Base-by-base conservation (phyloP, 148 eudicot species). In the Camellia japonica region DNA sequence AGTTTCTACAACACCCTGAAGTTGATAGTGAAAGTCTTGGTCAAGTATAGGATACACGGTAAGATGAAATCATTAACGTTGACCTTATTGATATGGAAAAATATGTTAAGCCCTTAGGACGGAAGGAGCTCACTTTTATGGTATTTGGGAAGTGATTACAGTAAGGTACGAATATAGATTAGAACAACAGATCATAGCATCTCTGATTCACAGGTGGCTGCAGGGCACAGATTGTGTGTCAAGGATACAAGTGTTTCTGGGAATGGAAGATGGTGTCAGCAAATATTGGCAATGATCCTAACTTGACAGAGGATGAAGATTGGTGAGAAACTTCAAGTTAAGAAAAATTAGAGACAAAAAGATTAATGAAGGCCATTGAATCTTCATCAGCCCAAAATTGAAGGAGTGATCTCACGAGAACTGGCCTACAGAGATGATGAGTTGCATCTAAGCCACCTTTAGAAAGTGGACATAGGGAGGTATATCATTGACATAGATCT, bases 351-450 rank as follows among this genome's bases (percentile, higher is more conserved):
- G 52, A 49, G 3, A 49, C 52, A 49, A 49, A 49, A 49, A 49
- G 52, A 49, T 5, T 7, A 58, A 3, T 10, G 61, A 11, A 58
- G 61, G 61, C 16, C 47, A 67, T 30, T 49, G 42, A 15, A 73
- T 56, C 60, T 30, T 18, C n/a, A 73, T 54, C 62, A 52, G 13
- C 76, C 60, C 72, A 73, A 73, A 55, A 52, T 13, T 73, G 13
- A 12, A 38, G 18, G 18, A 30, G 5, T 6, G 42, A 72, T 12
- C 63, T 12, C 76, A 73, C 46, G 41, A 41, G 47, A 41, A 16
- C 47, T 60, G 10, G 18, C 10, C 13, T 69, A 69, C 1, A 2
- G 18, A 69, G 47, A 69, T 46, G 51, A 69, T 46, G 46, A 16
- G 13, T 44, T 69, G 18, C 30, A 18, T 69, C 73, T 18, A 44